Conservation (phyloP, 192 early-diverging fungal species). For the Gryganskiella cystojenkinii region DNA sequence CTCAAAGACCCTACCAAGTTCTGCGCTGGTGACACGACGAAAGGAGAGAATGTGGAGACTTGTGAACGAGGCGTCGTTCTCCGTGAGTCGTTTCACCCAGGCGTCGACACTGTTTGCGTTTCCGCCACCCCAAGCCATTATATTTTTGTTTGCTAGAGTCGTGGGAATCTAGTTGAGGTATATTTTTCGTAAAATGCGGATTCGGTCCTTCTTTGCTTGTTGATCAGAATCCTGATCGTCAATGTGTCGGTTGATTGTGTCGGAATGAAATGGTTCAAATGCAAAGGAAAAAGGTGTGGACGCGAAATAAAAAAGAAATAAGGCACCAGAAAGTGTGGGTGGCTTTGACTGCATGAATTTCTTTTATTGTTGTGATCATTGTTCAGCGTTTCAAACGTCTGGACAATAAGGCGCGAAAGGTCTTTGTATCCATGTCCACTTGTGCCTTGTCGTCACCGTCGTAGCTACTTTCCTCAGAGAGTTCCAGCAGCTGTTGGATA, state of each 20-base stretch:
- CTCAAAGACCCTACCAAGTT: constrained; percentile 57
- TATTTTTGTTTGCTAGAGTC: constrained; percentile 2
- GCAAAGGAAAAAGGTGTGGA: constrained; percentile 6
- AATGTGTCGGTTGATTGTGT: background rate
- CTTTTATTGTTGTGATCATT: background rate
- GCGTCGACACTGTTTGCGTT: constrained; percentile 57
- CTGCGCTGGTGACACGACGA: constrained; percentile 51
- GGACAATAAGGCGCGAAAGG: no score
- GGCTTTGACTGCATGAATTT: background rate
- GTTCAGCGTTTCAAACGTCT: no score
- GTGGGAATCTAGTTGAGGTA: background rate
- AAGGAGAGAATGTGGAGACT: constrained; percentile 67
- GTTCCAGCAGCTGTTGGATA: no score
- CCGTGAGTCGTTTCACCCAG: constrained; percentile 60
- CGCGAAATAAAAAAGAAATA: background rate
- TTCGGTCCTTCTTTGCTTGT: background rate
- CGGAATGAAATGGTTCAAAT: constrained; percentile 2
- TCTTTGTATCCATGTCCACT: no score
- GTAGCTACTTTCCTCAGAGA: no score
- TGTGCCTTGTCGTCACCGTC: no score
- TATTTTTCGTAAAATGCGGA: no score
- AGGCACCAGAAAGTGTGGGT: background rate
- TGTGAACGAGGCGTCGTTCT: constrained; percentile 57
- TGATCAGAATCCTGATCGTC: background rate
- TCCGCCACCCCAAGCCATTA: constrained; percentile 64